Conservation (phyloP, 306 rosid genomes). For the Comarum palustre region DNA sequence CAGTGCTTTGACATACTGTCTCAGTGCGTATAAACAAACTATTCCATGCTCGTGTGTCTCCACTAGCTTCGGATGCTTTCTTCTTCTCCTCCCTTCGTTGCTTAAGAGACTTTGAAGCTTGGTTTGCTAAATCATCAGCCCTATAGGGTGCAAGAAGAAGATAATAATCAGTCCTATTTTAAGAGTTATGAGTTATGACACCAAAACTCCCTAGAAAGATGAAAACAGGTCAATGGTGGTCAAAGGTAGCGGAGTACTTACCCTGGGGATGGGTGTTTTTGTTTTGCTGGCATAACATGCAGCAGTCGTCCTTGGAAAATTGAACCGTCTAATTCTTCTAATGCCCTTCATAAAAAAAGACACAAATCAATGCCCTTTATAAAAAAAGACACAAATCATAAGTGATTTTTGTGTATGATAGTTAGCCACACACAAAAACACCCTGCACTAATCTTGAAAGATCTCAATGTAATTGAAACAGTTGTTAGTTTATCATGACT, state of each 20-base stretch:
- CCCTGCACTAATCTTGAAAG: not conserved
- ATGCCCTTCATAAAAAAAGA: constrained; percentile 45
- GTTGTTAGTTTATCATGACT: not conserved
- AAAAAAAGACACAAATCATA: not conserved
- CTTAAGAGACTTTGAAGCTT: constrained; percentile 58
- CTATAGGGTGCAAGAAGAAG: constrained; percentile 32
- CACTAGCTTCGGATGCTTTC: constrained; percentile 81
- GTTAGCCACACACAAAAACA: not conserved
- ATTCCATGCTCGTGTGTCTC: constrained; percentile 93
- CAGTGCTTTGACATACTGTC: constrained; percentile 48
- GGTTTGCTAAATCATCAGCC: constrained; percentile 42
- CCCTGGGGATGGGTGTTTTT: constrained; percentile 48
- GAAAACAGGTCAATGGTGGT: not conserved
- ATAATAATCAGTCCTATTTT: not conserved
- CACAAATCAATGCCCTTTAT: too few species aligned
- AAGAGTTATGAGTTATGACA: not conserved
- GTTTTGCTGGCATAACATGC: constrained; percentile 83
- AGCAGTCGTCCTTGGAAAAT: constrained; percentile 86
- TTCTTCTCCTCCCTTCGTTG: constrained; percentile 67
- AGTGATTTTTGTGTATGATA: not conserved
- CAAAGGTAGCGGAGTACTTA: constrained; percentile 31
- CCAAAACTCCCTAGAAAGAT: not conserved
- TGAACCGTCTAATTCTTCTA: constrained; percentile 66
- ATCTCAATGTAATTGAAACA: not conserved
- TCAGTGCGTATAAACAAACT: constrained; percentile 88